Percentiles rank a stretch among this genome's conserved stretches.
phyloP scores from a whole-genome alignment of 2,329 filamentous ascomycete genomes.

The Boeremia lycopersici region DNA sequence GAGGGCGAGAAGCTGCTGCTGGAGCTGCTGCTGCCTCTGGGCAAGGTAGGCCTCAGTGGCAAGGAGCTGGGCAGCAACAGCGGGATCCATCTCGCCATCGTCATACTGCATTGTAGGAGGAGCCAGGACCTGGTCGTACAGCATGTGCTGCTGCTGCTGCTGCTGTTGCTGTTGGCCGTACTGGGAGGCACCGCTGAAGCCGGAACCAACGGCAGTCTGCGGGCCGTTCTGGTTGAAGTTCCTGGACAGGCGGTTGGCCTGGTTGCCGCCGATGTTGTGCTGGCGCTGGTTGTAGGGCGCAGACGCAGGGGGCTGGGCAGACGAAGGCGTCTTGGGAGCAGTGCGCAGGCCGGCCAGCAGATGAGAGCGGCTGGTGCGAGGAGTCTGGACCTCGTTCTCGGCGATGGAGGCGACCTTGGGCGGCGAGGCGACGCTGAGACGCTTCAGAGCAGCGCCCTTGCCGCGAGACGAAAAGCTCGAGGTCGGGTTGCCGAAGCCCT shows the following conservation, averaged over 20 bases:
- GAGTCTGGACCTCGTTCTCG: constrained; percentile 70
- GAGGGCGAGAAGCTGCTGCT: constrained; percentile 87
- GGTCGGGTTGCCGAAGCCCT: constrained; percentile 75
- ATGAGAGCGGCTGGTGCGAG: constrained; percentile 92
- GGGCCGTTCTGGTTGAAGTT: constrained; percentile 56
- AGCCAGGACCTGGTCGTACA: constrained; percentile 86
- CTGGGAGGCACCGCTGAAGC: constrained; percentile 56
- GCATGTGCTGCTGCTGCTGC: constrained; percentile 50
- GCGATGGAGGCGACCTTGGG: constrained; percentile 71
- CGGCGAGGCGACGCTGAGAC: constrained; percentile 76
- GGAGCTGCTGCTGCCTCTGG: constrained; percentile 91
- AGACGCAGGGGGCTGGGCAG: constrained; percentile 66
- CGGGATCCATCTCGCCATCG: constrained; percentile 79
- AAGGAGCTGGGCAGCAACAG: constrained; percentile 84
- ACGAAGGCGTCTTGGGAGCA: constrained; percentile 83
- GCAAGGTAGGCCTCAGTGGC: constrained; percentile 91
- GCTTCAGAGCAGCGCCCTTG: constrained; percentile 87
- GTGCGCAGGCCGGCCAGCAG: constrained; percentile 92
- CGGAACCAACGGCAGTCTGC: constrained; percentile 64
- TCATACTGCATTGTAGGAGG: constrained; percentile 78
- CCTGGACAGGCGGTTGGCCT: constrained; percentile 53
- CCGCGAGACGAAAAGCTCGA: constrained; percentile 84
- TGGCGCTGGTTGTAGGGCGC: constrained; percentile 65
- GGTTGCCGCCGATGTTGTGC: constrained; percentile 47
- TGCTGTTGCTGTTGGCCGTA: constrained; percentile 46